Base-by-base conservation (phyloP, 176 grass and related monocot genomes). In the Cenchrus purpureus region DNA sequence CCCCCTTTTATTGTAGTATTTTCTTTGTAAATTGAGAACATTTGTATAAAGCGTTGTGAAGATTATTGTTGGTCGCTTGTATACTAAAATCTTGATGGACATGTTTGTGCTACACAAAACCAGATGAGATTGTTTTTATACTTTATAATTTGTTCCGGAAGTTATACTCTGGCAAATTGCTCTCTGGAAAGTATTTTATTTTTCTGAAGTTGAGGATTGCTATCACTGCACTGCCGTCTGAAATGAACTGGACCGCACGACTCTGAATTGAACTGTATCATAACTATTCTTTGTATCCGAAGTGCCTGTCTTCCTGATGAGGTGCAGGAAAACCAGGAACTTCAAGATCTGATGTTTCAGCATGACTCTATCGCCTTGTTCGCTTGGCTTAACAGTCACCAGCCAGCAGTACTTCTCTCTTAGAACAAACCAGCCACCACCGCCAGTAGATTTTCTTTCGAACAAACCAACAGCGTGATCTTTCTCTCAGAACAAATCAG, bases 51-150 rank as follows among this genome's bases (percentile, higher is more conserved):
- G 54, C 66, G 31, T 61, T 57, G 4, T 19, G 52, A 60, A 2
- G 10, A 29, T 73, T 34, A 65, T 73, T 83, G n/a, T 37, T 65
- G 72, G 68, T 74, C 0, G 10, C 60, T 48, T 80, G 74, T 91
- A 75, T 83, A 32, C 62, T 62, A 62, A 45, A 63, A 20, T 19
- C 53, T 55, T 63, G n/a, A 16, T 84, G 11, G 20, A 69, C 74
- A 46, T 60, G 14, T 65, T 56, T 82, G 54, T 69, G 16, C 77
- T 15, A 17, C 19, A 8, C 13, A 61, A 82, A 13, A 76, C 40
- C 17, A 7, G 63, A 62, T 69, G 6, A 51, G 16, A 25, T 22
- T 51, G 7, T 34, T 74, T 45, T 25, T 17, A 22, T 12, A 7
- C 64, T 9, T 31, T 0, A 20, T 68, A 19, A 20, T 42, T 65